Percentiles rank a stretch among this genome's conserved stretches.
Conservation (phyloP, 306 rosid genomes). For the Gastrolobium villosum region DNA sequence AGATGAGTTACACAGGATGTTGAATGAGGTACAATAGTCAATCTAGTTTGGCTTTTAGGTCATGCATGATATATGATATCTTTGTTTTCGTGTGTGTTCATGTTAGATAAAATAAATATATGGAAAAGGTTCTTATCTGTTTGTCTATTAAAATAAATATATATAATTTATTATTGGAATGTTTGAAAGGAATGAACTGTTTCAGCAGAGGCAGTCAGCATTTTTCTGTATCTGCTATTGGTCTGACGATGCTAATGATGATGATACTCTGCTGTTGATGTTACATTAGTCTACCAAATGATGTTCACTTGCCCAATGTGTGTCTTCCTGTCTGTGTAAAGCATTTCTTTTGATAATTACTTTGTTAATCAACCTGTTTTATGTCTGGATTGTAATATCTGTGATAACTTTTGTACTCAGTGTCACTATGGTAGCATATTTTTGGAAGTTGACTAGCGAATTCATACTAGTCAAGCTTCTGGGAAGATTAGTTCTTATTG, state of each 20-base stretch:
- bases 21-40: constrained; percentile 84
- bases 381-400: not conserved
- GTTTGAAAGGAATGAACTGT: not conserved
- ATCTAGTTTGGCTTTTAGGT: constrained; percentile 5
- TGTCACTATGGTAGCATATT: not conserved
- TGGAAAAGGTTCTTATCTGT: not conserved
- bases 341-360: not conserved
- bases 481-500: constrained; percentile 6
- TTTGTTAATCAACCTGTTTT: not conserved
- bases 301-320: constrained; percentile 6
- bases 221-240: not conserved
- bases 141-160: not conserved
- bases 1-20: constrained; percentile 98
- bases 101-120: not conserved
- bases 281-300: not conserved
- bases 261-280: not conserved
- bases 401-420: not conserved
- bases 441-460: not conserved
- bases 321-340: constrained; percentile 6
- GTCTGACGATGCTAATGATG: constrained; percentile 17
- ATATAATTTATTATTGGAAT: not conserved
- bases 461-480: constrained; percentile 27
- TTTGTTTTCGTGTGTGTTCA: not conserved
- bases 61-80: not conserved
- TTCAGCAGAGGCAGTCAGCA: not conserved